Evolutionary conservation across 2,329 filamentous ascomycete species (phyloP).

Genomic region (Neofusicoccum ribis): DNA sequence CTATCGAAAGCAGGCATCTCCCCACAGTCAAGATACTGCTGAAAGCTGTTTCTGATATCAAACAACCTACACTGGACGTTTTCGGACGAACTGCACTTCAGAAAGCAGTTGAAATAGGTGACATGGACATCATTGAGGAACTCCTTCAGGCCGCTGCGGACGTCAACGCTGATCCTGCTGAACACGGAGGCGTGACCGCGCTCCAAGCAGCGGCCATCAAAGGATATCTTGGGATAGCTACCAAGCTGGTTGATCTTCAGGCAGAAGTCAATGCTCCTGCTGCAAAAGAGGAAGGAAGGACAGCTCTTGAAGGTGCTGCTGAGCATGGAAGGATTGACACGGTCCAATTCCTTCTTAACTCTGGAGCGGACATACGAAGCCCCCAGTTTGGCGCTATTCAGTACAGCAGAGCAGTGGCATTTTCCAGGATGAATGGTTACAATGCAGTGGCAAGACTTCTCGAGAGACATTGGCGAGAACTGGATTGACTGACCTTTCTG

Average conservation of each 20-base stretch:
- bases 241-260: constrained; percentile 23
- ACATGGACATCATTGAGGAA: constrained; percentile 21
- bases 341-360: constrained; percentile 30
- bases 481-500: too few relatives aligned
- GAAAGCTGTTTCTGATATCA: too few relatives aligned
- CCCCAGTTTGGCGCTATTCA: neutral
- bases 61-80: neutral
- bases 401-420: neutral
- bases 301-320: constrained; percentile 32
- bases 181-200: constrained; percentile 26
- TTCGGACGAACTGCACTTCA: neutral
- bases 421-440: neutral
- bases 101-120: neutral
- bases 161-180: constrained; percentile 18
- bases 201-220: constrained; percentile 30
- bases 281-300: constrained; percentile 25
- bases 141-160: constrained; percentile 14
- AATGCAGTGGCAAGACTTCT: neutral
- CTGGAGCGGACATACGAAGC: constrained; percentile 22
- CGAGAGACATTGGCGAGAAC: neutral
- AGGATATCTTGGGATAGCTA: constrained; percentile 28
- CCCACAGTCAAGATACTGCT: too few relatives aligned
- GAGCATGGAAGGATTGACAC: constrained; percentile 33
- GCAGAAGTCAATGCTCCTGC: constrained; percentile 26
- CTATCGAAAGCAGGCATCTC: neutral